These are phyloP conservation scores for Phytophthora vignae DNA, from an alignment of 352 stramenopile genomes.

Conservation along the genomic window DNA sequence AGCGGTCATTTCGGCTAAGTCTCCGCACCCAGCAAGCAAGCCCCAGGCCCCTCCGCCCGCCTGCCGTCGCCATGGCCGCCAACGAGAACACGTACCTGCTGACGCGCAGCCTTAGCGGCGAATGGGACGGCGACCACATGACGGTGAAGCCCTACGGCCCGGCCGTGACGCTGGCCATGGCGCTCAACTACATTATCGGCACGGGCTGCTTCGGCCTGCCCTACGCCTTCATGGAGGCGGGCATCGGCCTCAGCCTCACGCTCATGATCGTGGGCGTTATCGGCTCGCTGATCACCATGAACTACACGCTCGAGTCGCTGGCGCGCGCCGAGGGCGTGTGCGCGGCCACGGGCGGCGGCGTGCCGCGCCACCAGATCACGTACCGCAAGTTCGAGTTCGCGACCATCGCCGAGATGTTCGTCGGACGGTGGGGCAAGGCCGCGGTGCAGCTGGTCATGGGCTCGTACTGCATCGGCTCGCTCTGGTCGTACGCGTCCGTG, in stretches of 20 bases:
- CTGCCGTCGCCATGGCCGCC: slow-evolving; percentile 19
- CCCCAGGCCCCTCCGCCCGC: too few relatives aligned
- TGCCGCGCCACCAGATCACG: slow-evolving; percentile 73
- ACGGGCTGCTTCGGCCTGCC: slow-evolving; percentile 88
- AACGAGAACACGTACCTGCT: slow-evolving; percentile 37
- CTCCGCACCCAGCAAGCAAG: not conserved
- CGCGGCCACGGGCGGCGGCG: slow-evolving; percentile 52
- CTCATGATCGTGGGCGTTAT: slow-evolving; percentile 74
- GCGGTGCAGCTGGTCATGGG: slow-evolving; percentile 77
- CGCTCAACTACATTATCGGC: slow-evolving; percentile 89
- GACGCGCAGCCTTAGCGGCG: slow-evolving; percentile 36
- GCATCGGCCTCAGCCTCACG: slow-evolving; percentile 64
- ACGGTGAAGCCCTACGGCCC: slow-evolving; percentile 77
- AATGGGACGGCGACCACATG: slow-evolving; percentile 42
- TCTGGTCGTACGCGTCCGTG: slow-evolving; percentile 89
- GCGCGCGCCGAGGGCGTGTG: slow-evolving; percentile 81
- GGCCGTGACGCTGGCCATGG: slow-evolving; percentile 78
- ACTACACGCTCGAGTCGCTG: slow-evolving; percentile 89
- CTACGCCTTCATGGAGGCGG: slow-evolving; percentile 78
- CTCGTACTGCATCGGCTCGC: slow-evolving; percentile 77
- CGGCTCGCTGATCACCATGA: slow-evolving; percentile 83
- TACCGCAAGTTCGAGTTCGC: slow-evolving; percentile 91
- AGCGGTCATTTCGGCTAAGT: slow-evolving; percentile 26
- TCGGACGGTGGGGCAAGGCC: slow-evolving; percentile 69
- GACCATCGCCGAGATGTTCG: slow-evolving; percentile 85